phyloP scores from a whole-genome alignment of 1,284 basidiomycete genomes.

The Athelia psychrophila region DNA sequence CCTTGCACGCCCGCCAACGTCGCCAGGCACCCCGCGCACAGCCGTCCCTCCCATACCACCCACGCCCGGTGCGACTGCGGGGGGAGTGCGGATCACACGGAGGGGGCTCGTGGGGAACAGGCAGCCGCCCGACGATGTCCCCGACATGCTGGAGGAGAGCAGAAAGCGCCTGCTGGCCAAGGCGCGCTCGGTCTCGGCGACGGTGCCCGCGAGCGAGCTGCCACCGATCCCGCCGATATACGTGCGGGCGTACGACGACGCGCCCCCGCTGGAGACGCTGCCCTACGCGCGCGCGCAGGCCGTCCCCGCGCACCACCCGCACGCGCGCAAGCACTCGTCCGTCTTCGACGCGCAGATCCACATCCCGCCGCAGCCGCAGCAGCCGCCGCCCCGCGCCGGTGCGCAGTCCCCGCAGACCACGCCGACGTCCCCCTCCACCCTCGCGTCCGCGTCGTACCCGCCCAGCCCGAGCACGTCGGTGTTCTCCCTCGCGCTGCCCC shows the following conservation, averaged over 20 bases:
- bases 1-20: slow-evolving; percentile 72
- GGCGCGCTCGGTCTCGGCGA: slow-evolving; percentile 54
- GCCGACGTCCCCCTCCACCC: slow-evolving; percentile 26
- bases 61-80: slow-evolving; percentile 13
- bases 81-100: slow-evolving; percentile 15
- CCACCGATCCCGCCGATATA: slow-evolving; percentile 14
- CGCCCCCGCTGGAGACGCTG: slow-evolving; percentile 51
- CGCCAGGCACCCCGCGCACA: slow-evolving; percentile 61
- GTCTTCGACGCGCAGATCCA: slow-evolving; percentile 54
- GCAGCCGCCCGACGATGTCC: slow-evolving; percentile 34
- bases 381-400: slow-evolving; percentile 50
- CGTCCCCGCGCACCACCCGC: slow-evolving; percentile 64
- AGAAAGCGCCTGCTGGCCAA: slow-evolving; percentile 46
- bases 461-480: slow-evolving; percentile 15
- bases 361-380: slow-evolving; percentile 27
- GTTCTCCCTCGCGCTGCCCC: slow-evolving; percentile 12
- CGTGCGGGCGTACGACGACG: slow-evolving; percentile 19
- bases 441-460: slow-evolving; percentile 25
- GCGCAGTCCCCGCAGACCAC: slow-evolving; percentile 66
- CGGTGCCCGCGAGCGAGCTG: slow-evolving; percentile 44
- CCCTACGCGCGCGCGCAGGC: slow-evolving; percentile 37
- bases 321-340: slow-evolving; percentile 75
- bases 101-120: slow-evolving; percentile 39
- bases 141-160: slow-evolving; percentile 43
- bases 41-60: slow-evolving; percentile 24